These are phyloP conservation scores for Metahyphopichia silvanorum DNA, from an alignment of 805 yeast species.

Conservation along the genomic window DNA sequence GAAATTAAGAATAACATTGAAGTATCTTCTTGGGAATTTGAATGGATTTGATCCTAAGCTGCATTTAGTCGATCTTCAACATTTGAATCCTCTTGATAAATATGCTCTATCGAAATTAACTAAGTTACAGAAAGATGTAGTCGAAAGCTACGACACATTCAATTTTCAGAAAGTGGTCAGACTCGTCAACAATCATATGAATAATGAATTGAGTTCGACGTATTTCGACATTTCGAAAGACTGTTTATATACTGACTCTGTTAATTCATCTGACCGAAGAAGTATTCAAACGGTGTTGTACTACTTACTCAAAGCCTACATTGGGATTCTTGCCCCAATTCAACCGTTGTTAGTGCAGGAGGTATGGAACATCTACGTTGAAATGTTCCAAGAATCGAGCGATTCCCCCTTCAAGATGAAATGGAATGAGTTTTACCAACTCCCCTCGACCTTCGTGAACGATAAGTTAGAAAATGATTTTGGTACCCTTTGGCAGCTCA, in stretches of 20 bases:
- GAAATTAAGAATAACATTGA: slow-evolving; percentile 78
- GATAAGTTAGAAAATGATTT: slow-evolving; percentile 41
- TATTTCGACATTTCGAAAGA: slow-evolving; percentile 90
- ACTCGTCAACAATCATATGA: slow-evolving; percentile 67
- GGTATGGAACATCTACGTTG: slow-evolving; percentile 65
- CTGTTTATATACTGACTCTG: slow-evolving; percentile 68
- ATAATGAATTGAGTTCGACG: slow-evolving; percentile 70
- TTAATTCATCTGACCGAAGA: slow-evolving; percentile 47
- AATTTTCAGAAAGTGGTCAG: slow-evolving; percentile 72
- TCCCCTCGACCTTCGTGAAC: slow-evolving; percentile 33
- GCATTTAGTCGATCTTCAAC: slow-evolving; percentile 32
- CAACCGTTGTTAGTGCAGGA: slow-evolving; percentile 85
- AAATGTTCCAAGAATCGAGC: slow-evolving; percentile 11
- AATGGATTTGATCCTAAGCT: slow-evolving; percentile 30
- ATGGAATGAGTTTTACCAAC: slow-evolving; percentile 26
- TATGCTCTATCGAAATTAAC: slow-evolving; percentile 56
- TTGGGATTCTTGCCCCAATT: slow-evolving; percentile 74
- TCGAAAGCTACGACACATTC: slow-evolving; percentile 48
- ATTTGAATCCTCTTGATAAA: slow-evolving; percentile 50
- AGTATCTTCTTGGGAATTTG: slow-evolving; percentile 78
- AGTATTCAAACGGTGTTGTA: slow-evolving; percentile 65
- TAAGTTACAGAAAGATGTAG: slow-evolving; percentile 40
- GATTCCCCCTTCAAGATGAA: slow-evolving; percentile 48
- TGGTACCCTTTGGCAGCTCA: slow-evolving; percentile 41
- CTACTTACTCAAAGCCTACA: slow-evolving; percentile 56